These are phyloP conservation scores for Ploettnerulaceae sp. DNA, from an alignment of 2,329 filamentous ascomycete genomes.

Conservation along the genomic window DNA sequence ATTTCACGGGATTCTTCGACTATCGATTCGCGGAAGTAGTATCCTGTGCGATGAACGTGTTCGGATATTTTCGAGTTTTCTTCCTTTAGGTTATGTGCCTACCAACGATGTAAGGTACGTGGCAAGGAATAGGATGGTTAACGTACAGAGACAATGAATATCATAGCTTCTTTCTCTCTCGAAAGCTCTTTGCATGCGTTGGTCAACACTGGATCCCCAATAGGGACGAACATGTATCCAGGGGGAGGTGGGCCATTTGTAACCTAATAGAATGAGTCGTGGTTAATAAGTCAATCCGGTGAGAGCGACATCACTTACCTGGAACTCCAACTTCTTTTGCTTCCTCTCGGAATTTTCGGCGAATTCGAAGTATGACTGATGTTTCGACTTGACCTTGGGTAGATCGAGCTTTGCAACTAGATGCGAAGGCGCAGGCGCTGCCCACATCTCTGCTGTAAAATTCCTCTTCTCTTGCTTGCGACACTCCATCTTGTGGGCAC, in stretches of 20 bases:
- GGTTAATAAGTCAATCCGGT: constrained; percentile 6
- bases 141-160: constrained; percentile 62
- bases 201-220: constrained; percentile 57
- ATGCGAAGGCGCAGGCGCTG: constrained; percentile 28
- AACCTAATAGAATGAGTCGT: constrained; percentile 39
- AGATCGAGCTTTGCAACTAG: constrained; percentile 32
- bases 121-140: not conserved
- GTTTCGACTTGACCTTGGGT: constrained; percentile 42
- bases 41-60: constrained; percentile 55
- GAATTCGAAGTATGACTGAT: constrained; percentile 59
- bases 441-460: constrained; percentile 29
- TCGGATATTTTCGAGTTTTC: constrained; percentile 31
- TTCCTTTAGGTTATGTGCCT: constrained; percentile 22
- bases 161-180: constrained; percentile 55
- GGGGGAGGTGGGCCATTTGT: constrained; percentile 52
- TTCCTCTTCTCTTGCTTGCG: constrained; percentile 28
- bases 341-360: constrained; percentile 61
- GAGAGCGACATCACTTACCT: constrained; percentile 42
- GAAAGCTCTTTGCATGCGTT: constrained; percentile 60
- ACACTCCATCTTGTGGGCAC: constrained; percentile 26
- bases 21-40: constrained; percentile 55
- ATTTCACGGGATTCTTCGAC: constrained; percentile 48
- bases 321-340: constrained; percentile 54
- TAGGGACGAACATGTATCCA: constrained; percentile 58
- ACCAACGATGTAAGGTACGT: not conserved